These are phyloP conservation scores for Kappamyces sp. DNA, from an alignment of 192 early-diverging fungal species.

Conservation along the genomic window DNA sequence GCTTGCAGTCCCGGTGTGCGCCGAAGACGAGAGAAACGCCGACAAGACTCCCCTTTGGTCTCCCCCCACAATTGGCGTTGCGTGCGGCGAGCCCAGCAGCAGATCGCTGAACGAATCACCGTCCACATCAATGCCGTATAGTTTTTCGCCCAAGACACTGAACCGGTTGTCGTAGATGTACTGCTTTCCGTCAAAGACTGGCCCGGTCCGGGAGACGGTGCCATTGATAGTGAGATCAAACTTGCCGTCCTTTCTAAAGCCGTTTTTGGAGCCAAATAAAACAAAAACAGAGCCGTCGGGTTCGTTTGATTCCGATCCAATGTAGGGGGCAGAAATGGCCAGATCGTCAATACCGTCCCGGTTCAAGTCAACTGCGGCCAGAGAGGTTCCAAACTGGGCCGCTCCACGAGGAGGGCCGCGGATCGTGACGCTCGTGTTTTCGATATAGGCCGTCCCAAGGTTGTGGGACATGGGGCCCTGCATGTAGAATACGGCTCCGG, in stretches of 20 bases:
- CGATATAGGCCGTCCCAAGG: background rate
- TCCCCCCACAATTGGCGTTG: background rate
- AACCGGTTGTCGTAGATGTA: constrained; percentile 2
- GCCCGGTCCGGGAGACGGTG: background rate
- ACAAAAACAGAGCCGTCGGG: constrained; percentile 58
- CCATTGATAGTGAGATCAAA: constrained; percentile 16
- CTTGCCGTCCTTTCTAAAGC: constrained; percentile 30
- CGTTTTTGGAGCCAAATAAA: constrained; percentile 56
- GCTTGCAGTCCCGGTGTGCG: background rate
- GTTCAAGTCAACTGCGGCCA: constrained; percentile 77
- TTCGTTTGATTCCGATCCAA: constrained; percentile 24
- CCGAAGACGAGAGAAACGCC: constrained; percentile 28
- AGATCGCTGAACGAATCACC: constrained; percentile 62
- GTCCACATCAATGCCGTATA: constrained; percentile 59
- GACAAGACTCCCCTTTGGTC: constrained; percentile 42
- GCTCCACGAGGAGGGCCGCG: constrained; percentile 15
- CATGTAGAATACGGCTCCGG: constrained; percentile 30
- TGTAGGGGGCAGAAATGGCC: constrained; percentile 60
- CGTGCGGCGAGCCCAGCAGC: constrained; percentile 56
- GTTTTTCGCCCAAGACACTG: constrained; percentile 35
- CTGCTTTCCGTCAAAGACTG: background rate
- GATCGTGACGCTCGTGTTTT: background rate
- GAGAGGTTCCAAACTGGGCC: constrained; percentile 66
- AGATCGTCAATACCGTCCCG: constrained; percentile 83
- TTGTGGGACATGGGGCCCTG: background rate